Conservation (phyloP, 2,329 filamentous ascomycete genomes). For the Cladosporium sp. region DNA sequence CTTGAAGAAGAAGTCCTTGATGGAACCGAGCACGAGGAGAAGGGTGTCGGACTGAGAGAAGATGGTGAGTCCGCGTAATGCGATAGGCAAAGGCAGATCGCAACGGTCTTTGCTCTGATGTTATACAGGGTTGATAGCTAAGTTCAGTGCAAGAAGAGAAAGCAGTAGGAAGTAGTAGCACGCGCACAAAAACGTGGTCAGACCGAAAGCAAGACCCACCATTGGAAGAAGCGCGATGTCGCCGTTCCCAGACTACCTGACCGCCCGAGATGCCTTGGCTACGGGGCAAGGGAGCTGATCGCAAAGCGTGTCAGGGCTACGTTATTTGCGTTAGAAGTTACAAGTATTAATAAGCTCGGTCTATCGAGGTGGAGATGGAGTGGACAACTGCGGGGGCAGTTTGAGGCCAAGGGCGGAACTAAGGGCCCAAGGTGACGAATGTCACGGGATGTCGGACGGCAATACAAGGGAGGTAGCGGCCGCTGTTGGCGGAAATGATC, state of each 20-base stretch:
- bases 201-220: constrained; percentile 7
- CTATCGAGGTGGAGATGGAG: not conserved
- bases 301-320: not conserved
- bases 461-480: not conserved
- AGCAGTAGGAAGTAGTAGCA: not conserved
- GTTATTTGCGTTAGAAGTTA: not conserved
- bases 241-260: not conserved
- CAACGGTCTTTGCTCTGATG: no score
- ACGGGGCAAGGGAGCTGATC: constrained; percentile 7
- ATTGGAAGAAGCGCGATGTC: constrained; percentile 2
- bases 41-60: constrained; percentile 7
- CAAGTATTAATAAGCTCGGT: not conserved
- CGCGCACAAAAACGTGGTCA: constrained; percentile 1
- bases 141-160: not conserved
- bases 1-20: constrained; percentile 13
- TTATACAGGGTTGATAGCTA: not conserved
- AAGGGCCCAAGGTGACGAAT: not conserved
- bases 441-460: not conserved
- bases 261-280: not conserved
- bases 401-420: no score
- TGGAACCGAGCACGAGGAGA: constrained; percentile 3
- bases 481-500: not conserved
- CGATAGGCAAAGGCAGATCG: not conserved
- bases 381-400: not conserved
- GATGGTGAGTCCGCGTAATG: not conserved